Evolutionary conservation across 345 rosid species (phyloP).

Genomic region (Carallia brachiata): DNA sequence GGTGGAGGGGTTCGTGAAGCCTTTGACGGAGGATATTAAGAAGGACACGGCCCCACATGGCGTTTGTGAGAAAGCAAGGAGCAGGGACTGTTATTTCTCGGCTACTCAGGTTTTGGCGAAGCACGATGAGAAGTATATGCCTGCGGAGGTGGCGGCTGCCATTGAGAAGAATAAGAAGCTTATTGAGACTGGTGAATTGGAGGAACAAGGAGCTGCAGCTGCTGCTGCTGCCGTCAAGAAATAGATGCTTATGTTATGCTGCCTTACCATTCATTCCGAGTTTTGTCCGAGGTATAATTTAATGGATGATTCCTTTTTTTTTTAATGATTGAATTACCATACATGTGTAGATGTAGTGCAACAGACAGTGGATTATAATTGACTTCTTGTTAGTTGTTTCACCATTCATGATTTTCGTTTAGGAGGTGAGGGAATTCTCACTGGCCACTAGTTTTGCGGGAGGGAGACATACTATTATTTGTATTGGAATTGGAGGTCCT

Average conservation of each 20-base stretch:
- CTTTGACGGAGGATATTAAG: slow-evolving; percentile 57
- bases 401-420: too few species aligned
- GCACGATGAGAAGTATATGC: slow-evolving; percentile 99
- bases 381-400: too few species aligned
- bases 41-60: slow-evolving; percentile 44
- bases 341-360: too few species aligned
- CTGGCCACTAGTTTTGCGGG: neutral
- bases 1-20: slow-evolving; percentile 89
- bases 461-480: neutral
- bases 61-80: slow-evolving; percentile 68
- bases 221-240: slow-evolving; percentile 28
- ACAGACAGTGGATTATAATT: too few species aligned
- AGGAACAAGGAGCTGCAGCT: slow-evolving; percentile 24
- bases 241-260: slow-evolving; percentile 21
- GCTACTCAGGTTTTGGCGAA: slow-evolving; percentile 91
- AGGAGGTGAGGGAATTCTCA: slow-evolving; percentile 1
- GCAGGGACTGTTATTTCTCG: slow-evolving; percentile 61
- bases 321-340: too few species aligned
- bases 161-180: slow-evolving; percentile 91
- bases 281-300: neutral
- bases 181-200: slow-evolving; percentile 37
- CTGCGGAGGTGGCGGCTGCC: slow-evolving; percentile 87
- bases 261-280: neutral
- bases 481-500: neutral
- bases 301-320: too few species aligned